These are phyloP conservation scores for Nemania sp. DNA, from an alignment of 2,329 filamentous ascomycete species.

Conservation along the genomic window DNA sequence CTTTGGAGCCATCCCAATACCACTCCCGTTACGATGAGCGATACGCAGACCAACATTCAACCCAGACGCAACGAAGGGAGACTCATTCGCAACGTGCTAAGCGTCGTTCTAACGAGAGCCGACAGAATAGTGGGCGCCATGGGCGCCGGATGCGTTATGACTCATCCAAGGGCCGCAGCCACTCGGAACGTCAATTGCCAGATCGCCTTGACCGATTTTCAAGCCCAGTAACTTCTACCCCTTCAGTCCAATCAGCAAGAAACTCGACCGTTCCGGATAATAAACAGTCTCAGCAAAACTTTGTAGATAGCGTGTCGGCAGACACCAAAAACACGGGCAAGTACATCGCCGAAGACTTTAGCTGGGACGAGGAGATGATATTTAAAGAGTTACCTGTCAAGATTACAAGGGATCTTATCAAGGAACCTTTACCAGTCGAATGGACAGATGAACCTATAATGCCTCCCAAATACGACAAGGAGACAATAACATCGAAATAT, in stretches of 20 bases:
- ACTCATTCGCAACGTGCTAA: conserved; percentile 10
- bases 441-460: conserved; percentile 41
- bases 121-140: conserved; percentile 17
- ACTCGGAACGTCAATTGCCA: conserved; percentile 20
- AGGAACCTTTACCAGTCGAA: conserved; percentile 37
- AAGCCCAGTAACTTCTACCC: conserved; percentile 11
- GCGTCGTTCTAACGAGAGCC: conserved; percentile 12
- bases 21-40: conserved; percentile 19
- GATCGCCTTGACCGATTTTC: conserved; percentile 13
- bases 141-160: conserved; percentile 16
- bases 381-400: conserved; percentile 35
- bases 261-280: background rate
- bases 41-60: conserved; percentile 9
- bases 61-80: conserved; percentile 16
- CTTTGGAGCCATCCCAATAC: conserved; percentile 19
- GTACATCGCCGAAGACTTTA: conserved; percentile 28
- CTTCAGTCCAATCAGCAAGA: conserved; percentile 1
- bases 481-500: conserved; percentile 39
- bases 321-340: conserved; percentile 13
- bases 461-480: conserved; percentile 39
- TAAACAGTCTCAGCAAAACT: background rate
- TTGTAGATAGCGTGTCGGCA: background rate
- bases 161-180: conserved; percentile 20
- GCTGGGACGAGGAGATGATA: conserved; percentile 36
- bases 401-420: conserved; percentile 37